Evolutionary conservation across 176 grass and related monocot species (phyloP).

Genomic region (Oryza australiensis): DNA sequence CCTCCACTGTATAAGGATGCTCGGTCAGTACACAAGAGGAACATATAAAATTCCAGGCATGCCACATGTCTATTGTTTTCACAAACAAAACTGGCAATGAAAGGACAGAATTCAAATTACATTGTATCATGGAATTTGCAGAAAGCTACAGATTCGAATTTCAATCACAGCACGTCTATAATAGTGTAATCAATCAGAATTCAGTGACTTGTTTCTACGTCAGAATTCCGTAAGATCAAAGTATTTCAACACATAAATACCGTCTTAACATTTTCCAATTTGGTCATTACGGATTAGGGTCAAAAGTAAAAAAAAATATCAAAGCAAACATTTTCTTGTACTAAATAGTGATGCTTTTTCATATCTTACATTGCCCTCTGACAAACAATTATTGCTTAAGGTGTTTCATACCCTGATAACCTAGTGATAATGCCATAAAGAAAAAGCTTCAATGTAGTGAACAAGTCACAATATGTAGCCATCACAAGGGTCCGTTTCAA

Average conservation of each 20-base stretch:
- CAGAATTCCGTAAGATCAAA: slow-evolving; percentile 12
- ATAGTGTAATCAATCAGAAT: not conserved
- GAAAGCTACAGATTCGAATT: slow-evolving; percentile 16
- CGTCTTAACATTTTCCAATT: not conserved
- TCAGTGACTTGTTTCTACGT: not conserved
- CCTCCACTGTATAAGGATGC: slow-evolving; percentile 69
- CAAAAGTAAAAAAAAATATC: not conserved
- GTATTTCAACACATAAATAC: slow-evolving; percentile 4
- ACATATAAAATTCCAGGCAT: slow-evolving; percentile 2
- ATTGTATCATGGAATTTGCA: slow-evolving; percentile 10
- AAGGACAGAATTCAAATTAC: slow-evolving; percentile 7
- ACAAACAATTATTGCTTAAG: not conserved
- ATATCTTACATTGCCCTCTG: slow-evolving; percentile 1
- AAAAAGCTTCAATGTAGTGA: not conserved
- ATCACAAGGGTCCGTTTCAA: not conserved
- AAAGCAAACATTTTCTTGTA: not conserved
- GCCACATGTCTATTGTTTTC: not conserved
- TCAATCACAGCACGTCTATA: not conserved
- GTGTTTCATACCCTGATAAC: not conserved
- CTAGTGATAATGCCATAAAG: not conserved
- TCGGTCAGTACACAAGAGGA: slow-evolving; percentile 6
- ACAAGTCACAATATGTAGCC: not conserved
- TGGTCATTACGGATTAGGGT: slow-evolving; percentile 8
- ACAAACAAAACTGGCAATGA: not conserved
- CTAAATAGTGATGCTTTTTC: not conserved